Percentiles rank a stretch among this genome's conserved stretches.
Conservation (phyloP, 805 yeast species). For the Ogataea corticis region DNA sequence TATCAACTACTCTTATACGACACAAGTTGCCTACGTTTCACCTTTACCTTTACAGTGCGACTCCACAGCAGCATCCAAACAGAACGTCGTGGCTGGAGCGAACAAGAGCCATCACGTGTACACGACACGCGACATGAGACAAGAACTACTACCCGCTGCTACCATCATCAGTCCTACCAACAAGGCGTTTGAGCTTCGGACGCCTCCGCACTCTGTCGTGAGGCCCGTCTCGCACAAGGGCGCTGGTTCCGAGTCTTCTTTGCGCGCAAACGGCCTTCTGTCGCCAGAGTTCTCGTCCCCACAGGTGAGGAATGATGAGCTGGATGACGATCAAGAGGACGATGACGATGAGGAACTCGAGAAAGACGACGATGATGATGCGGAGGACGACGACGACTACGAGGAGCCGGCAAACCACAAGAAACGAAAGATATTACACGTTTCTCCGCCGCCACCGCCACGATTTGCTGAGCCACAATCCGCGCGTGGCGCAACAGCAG, state of each 20-base stretch:
- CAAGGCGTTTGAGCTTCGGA: slow-evolving; percentile 28
- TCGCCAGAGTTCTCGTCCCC: slow-evolving; percentile 52
- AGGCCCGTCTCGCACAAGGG: slow-evolving; percentile 15
- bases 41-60: not conserved
- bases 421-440: slow-evolving; percentile 16
- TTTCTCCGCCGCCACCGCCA: slow-evolving; percentile 26
- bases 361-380: slow-evolving; percentile 14
- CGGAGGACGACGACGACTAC: slow-evolving; percentile 15
- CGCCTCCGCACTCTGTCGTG: slow-evolving; percentile 33
- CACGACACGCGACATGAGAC: slow-evolving; percentile 11
- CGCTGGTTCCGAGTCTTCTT: slow-evolving; percentile 9
- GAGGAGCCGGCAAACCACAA: slow-evolving; percentile 18
- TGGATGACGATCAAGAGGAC: slow-evolving; percentile 10
- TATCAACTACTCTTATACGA: not conserved
- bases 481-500: not conserved
- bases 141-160: slow-evolving; percentile 26
- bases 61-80: not conserved
- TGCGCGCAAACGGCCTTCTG: slow-evolving; percentile 27
- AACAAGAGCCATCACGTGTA: not conserved
- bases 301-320: slow-evolving; percentile 27
- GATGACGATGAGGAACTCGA: slow-evolving; percentile 16
- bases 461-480: slow-evolving; percentile 15
- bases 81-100: not conserved
- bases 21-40: slow-evolving; percentile 1
- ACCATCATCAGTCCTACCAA: slow-evolving; percentile 29